Conservation (phyloP, 2,329 filamentous ascomycete species). For the Penicillium glabrum region DNA sequence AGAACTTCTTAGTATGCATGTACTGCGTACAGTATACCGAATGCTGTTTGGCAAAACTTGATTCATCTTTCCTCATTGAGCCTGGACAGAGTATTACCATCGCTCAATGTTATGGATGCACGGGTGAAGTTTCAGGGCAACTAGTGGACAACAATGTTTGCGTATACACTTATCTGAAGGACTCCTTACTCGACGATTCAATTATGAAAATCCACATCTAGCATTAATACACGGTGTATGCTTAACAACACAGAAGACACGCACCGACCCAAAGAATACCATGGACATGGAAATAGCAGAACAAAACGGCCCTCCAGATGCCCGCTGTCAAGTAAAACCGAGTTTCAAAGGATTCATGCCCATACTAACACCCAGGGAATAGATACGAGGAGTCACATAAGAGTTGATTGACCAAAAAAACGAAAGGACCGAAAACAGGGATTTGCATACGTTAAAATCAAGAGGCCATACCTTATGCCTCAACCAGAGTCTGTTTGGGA, state of each 20-base stretch:
- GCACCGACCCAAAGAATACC: conserved; percentile 19
- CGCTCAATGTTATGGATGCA: background rate
- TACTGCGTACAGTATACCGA: background rate
- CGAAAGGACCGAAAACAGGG: conserved; percentile 13
- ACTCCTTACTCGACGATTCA: conserved; percentile 10
- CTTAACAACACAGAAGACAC: conserved; percentile 23
- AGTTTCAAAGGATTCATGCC: conserved; percentile 27
- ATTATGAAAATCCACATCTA: conserved; percentile 28
- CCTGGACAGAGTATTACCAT: too few relatives aligned
- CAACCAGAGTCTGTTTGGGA: conserved; percentile 74
- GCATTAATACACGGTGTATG: conserved; percentile 30
- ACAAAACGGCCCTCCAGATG: conserved; percentile 28
- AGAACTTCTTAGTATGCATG: background rate
- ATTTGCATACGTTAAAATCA: background rate
- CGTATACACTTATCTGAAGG: background rate
- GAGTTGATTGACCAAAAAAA: conserved; percentile 5
- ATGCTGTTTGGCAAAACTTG: too few relatives aligned
- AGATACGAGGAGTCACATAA: conserved; percentile 12
- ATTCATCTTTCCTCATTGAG: too few relatives aligned
- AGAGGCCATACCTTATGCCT: conserved; percentile 56
- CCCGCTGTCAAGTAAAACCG: conserved; percentile 30
- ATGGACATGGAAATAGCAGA: conserved; percentile 19
- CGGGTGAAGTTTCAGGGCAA: background rate
- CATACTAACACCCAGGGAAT: conserved; percentile 30
- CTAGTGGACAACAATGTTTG: conserved; percentile 25